Conservation (phyloP, 2,329 filamentous ascomycete genomes). For the Colletotrichum sp. region DNA sequence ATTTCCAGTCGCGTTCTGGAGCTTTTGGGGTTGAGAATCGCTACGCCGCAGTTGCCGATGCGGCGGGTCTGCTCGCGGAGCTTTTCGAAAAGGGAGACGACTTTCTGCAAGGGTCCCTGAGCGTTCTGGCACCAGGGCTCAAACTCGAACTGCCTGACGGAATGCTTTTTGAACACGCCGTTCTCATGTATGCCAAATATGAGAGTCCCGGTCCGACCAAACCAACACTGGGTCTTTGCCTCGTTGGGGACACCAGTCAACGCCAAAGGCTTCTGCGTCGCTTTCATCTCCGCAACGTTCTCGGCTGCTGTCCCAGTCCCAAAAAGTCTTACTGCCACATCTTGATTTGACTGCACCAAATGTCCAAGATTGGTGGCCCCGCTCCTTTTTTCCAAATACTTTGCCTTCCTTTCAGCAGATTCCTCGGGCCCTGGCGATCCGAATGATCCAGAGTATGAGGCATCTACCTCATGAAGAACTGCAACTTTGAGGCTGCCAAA, state of each 20-base stretch:
- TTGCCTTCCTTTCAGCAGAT: background rate
- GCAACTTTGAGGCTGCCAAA: slow-evolving; percentile 46
- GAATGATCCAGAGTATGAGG: background rate
- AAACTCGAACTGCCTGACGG: background rate
- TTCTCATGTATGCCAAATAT: background rate
- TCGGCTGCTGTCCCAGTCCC: background rate
- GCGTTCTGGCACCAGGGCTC: background rate
- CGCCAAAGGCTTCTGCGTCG: background rate
- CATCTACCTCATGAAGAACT: slow-evolving; percentile 41
- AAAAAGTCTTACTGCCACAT: background rate
- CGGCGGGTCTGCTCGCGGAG: background rate
- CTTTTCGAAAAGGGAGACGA: background rate
- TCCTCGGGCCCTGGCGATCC: background rate
- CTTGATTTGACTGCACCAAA: background rate
- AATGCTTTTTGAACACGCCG: background rate
- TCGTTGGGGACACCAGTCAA: background rate
- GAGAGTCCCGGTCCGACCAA: background rate
- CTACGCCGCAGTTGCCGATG: background rate
- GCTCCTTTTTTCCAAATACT: background rate
- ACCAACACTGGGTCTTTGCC: background rate
- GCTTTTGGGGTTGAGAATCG: background rate
- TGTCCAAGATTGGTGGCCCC: background rate
- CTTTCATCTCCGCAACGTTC: background rate
- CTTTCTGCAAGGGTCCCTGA: background rate
- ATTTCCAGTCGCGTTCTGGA: background rate